phyloP scores from a whole-genome alignment of 2,329 filamentous ascomycete genomes.

The Akanthomyces uredinophilus region DNA sequence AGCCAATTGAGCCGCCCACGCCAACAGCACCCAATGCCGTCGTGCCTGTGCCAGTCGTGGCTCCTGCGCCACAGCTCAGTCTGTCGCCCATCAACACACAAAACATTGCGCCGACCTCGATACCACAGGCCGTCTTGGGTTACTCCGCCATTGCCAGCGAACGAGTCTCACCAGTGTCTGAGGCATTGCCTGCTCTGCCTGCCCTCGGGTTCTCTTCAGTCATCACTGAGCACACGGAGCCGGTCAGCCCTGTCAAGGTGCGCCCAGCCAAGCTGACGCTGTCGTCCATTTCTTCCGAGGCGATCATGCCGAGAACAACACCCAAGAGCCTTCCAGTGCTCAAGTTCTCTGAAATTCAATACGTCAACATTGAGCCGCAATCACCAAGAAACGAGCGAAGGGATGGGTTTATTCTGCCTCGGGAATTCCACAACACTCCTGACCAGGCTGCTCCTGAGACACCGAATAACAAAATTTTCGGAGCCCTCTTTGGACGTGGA shows the following conservation, averaged over 20 bases:
- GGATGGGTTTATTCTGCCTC: conserved; percentile 53
- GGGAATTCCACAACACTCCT: conserved; percentile 32
- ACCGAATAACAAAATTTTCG: conserved; percentile 36
- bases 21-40: conserved; percentile 19
- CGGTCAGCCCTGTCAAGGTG: conserved; percentile 21
- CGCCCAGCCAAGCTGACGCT: conserved; percentile 18
- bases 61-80: conserved; percentile 21
- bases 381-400: conserved; percentile 47
- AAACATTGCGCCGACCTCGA: conserved; percentile 22
- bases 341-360: conserved; percentile 32
- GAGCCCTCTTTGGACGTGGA: conserved; percentile 41
- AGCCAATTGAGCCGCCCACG: conserved; percentile 23
- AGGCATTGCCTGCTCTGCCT: conserved; percentile 21
- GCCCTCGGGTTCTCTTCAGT: conserved; percentile 28
- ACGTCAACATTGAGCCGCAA: conserved; percentile 42
- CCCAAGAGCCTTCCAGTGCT: conserved; percentile 18
- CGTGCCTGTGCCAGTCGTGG: conserved; percentile 13
- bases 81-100: conserved; percentile 27
- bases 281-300: conserved; percentile 18
- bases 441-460: conserved; percentile 31
- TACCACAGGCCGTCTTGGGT: conserved; percentile 26
- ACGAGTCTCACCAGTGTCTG: conserved; percentile 24
- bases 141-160: conserved; percentile 9
- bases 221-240: conserved; percentile 33
- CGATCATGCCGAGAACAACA: conserved; percentile 4